Percentiles rank a stretch among this genome's conserved stretches.
Conservation (phyloP, 805 yeast genomes). For the Lipomyces sp. region DNA sequence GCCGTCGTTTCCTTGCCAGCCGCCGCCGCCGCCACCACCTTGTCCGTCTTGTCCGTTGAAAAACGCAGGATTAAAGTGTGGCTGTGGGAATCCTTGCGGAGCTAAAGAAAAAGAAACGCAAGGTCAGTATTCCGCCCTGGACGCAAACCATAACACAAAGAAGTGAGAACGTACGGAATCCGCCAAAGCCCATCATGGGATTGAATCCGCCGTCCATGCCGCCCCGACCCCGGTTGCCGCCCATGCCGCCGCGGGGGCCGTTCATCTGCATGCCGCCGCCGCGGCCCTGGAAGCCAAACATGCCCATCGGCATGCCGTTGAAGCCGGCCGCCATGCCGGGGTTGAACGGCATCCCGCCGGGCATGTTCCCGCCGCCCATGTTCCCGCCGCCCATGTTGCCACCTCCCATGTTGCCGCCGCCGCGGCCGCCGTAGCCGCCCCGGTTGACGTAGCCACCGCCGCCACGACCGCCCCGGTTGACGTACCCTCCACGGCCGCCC, state of each 20-base stretch:
- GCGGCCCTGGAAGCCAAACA: constrained; percentile 25
- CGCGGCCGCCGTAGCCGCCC: constrained; percentile 9
- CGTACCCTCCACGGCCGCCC: constrained; percentile 6
- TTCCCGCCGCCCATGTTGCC: constrained; percentile 1
- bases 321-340: constrained; percentile 12
- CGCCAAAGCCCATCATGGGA: constrained; percentile 17
- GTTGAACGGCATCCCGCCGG: neutral
- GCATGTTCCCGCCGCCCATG: constrained; percentile 4
- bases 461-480: constrained; percentile 1
- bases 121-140: neutral
- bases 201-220: constrained; percentile 17
- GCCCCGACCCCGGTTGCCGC: constrained; percentile 6
- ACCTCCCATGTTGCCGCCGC: neutral
- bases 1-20: constrained; percentile 22
- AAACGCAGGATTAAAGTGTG: constrained; percentile 28
- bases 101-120: constrained; percentile 6
- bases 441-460: constrained; percentile 4
- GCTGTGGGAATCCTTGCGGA: constrained; percentile 25
- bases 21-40: constrained; percentile 11
- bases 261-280: constrained; percentile 26
- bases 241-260: constrained; percentile 15
- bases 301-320: constrained; percentile 24
- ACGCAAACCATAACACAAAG: neutral
- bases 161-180: constrained; percentile 16
- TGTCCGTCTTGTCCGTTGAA: constrained; percentile 24